Base-by-base conservation (phyloP, 805 yeast genomes). In the Saccharomycopsis sp. region DNA sequence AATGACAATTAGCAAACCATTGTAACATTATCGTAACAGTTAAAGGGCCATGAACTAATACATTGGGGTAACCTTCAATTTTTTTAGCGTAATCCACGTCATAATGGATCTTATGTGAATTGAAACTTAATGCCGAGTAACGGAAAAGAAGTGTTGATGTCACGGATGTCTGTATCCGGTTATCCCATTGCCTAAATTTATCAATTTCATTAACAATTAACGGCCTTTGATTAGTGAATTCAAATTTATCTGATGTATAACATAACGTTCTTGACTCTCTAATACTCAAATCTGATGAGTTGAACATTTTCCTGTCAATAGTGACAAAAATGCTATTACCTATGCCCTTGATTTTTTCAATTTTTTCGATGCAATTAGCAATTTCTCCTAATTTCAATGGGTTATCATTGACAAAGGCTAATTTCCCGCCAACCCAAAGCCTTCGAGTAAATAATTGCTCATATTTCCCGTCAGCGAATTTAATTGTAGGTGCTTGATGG, bases 31-130 rank as follows among this genome's bases (percentile, higher is more conserved):
- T 51, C 6, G 82, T 78, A 1, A 84, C 72, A 47, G 84, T 65
- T 43, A 89, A 66, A 0, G 97, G 96, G 0, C 96, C 98, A 37
- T 85, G 95, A 0, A 82, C 79, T 1, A 90, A 63, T 0, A 80
- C 59, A 28, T 68, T 66, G 0, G 81, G 79, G 40, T 86, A 74
- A 1, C 74, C 68, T 56, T 90, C 97, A 2, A 54, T 55, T 0
- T 57, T 45, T 3, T 43, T 53, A 5, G 86, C 71, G 58, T 85
- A 85, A 1, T 52, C 51, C 4, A 60, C 58, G 56, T 85, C 85
- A 59, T 78, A 80, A 62, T 90, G 98, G 32, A 90, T 85, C 47
- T 73, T 71, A 61, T 90, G 98, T 3, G 94, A 70, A 59, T 90
- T 90, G 63, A 79, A 80, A 1, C 93, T 80, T 43, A 93, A 59